Percentiles rank a stretch among this genome's conserved stretches.
Conservation (phyloP, 2,329 filamentous ascomycete genomes). For the Colletotrichum destructivum region DNA sequence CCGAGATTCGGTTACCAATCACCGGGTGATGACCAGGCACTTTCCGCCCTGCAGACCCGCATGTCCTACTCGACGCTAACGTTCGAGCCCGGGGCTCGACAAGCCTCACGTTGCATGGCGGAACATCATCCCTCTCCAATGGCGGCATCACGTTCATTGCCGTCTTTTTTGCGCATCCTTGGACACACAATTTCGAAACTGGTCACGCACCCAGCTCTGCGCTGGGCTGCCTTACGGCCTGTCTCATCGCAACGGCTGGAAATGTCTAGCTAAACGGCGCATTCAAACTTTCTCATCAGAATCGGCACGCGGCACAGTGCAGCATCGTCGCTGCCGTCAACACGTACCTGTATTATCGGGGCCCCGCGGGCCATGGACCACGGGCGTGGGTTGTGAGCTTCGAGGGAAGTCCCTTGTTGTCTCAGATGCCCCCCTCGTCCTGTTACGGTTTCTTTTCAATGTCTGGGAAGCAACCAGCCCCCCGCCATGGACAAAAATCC, state of each 20-base stretch:
- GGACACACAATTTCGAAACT: slow-evolving; percentile 10
- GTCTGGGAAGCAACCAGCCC: not conserved
- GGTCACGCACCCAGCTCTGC: slow-evolving; percentile 1
- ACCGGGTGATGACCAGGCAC: slow-evolving; percentile 32
- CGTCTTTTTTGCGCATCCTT: slow-evolving; percentile 6
- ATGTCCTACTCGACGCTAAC: slow-evolving; percentile 35
- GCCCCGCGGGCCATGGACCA: not conserved
- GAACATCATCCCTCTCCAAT: slow-evolving; percentile 28
- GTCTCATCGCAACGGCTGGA: slow-evolving; percentile 15
- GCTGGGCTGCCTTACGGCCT: slow-evolving; percentile 20
- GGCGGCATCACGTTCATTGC: slow-evolving; percentile 9
- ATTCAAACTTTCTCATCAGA: slow-evolving; percentile 16
- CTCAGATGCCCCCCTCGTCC: slow-evolving; percentile 26
- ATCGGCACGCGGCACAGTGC: slow-evolving; percentile 16
- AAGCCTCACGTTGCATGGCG: slow-evolving; percentile 30
- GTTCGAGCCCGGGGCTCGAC: slow-evolving; percentile 24
- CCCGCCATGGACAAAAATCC: slow-evolving; percentile 20
- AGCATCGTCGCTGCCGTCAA: slow-evolving; percentile 29
- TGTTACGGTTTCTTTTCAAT: slow-evolving; percentile 19
- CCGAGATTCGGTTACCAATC: slow-evolving; percentile 36
- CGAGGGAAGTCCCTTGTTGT: slow-evolving; percentile 33
- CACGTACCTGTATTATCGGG: not conserved
- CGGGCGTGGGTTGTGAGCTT: slow-evolving; percentile 8
- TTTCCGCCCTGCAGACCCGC: slow-evolving; percentile 34
- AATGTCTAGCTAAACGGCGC: slow-evolving; percentile 24